Conservation (phyloP, 2,329 filamentous ascomycete genomes). For the Stemphylium beticola region DNA sequence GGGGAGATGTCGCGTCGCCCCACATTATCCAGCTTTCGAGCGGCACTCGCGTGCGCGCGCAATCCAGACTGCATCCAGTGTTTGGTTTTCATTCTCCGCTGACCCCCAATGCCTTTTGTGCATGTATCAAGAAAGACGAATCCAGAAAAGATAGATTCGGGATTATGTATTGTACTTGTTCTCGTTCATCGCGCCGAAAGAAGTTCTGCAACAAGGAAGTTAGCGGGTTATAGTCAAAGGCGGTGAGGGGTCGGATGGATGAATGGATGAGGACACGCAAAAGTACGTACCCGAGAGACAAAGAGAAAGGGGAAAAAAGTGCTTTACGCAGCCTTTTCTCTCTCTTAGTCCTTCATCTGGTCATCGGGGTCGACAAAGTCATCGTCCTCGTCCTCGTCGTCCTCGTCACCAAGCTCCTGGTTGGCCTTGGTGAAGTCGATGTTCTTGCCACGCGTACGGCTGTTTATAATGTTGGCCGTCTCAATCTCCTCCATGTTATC, state of each 20-base stretch:
- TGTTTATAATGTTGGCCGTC: slow-evolving; percentile 80
- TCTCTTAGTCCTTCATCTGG: slow-evolving; percentile 68
- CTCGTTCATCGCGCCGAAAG: slow-evolving; percentile 22
- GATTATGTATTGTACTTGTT: no score
- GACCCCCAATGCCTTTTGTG: slow-evolving; percentile 31
- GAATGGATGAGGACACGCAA: neutral
- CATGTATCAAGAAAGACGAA: slow-evolving; percentile 23
- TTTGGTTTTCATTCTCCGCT: no score
- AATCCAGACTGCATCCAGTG: slow-evolving; percentile 30
- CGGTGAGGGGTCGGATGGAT: neutral
- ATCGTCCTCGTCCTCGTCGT: slow-evolving; percentile 79
- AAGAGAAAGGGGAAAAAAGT: slow-evolving; percentile 11
- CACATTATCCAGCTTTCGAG: slow-evolving; percentile 21
- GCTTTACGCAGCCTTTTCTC: neutral
- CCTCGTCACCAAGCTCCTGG: slow-evolving; percentile 74
- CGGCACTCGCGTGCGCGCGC: slow-evolving; percentile 18
- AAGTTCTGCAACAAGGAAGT: slow-evolving; percentile 13
- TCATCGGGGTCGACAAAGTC: slow-evolving; percentile 69
- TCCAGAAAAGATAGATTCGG: slow-evolving; percentile 5
- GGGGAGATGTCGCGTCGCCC: neutral
- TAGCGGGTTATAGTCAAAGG: slow-evolving; percentile 8
- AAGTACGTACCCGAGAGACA: slow-evolving; percentile 28
- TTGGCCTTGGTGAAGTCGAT: slow-evolving; percentile 95
- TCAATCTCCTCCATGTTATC: slow-evolving; percentile 92
- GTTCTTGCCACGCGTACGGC: slow-evolving; percentile 86